phyloP scores from a whole-genome alignment of 345 rosid genomes.

The Ailanthus altissimus region DNA sequence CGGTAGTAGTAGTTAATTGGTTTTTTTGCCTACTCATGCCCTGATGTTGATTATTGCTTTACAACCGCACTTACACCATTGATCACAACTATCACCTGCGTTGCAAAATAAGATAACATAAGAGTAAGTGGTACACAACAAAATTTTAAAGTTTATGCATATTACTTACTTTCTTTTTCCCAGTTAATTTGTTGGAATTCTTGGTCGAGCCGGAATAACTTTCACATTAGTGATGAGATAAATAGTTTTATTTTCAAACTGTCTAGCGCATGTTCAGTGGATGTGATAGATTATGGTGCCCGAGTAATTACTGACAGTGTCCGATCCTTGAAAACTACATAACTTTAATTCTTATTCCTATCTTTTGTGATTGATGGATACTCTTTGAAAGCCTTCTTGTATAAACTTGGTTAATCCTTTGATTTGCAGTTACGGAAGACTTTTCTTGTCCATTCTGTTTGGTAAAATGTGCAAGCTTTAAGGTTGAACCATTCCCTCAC shows the following conservation, averaged over 20 bases:
- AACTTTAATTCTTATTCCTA: background rate
- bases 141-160: background rate
- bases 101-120: background rate
- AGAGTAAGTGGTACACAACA: background rate
- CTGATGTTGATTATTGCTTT: background rate
- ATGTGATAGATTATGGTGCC: background rate
- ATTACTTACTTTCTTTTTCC: background rate
- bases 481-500: slow-evolving; percentile 46
- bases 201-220: background rate
- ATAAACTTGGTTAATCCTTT: slow-evolving; percentile 19
- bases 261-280: background rate
- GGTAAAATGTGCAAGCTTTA: slow-evolving; percentile 91
- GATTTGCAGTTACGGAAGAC: slow-evolving; percentile 91
- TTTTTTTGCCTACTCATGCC: background rate
- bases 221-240: background rate
- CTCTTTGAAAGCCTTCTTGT: slow-evolving; percentile 11
- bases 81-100: background rate
- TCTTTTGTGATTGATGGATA: background rate
- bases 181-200: background rate
- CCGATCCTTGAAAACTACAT: background rate
- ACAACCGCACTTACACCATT: background rate
- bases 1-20: background rate
- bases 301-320: background rate
- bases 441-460: slow-evolving; percentile 98
- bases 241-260: background rate